Evolutionary conservation across 1,139 yeast species (phyloP).

Genomic region (Pichia sp.): DNA sequence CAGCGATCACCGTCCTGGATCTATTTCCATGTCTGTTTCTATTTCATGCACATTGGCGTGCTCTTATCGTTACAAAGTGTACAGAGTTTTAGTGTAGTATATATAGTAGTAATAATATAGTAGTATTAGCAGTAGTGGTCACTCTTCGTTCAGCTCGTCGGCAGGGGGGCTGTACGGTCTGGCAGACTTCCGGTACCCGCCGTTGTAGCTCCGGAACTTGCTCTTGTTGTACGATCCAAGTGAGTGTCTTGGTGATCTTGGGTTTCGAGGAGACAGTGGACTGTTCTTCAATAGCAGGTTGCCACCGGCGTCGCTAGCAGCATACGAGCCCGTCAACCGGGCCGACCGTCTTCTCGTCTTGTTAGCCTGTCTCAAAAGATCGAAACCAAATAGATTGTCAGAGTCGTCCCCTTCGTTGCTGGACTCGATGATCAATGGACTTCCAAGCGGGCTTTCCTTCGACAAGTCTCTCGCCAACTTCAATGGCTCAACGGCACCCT

Average conservation of each 20-base stretch:
- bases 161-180: conserved; percentile 7
- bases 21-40: too few relatives aligned
- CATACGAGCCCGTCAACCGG: conserved; percentile 17
- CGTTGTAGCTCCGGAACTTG: conserved; percentile 14
- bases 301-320: conserved; percentile 16
- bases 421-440: conserved; percentile 12
- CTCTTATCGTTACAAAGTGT: too few relatives aligned
- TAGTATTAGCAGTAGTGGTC: too few relatives aligned
- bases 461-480: conserved; percentile 19
- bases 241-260: conserved; percentile 21
- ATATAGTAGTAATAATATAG: too few relatives aligned
- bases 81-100: too few relatives aligned
- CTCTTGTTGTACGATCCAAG: conserved; percentile 8
- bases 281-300: conserved; percentile 17
- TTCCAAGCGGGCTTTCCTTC: conserved; percentile 4
- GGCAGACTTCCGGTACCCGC: conserved; percentile 5
- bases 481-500: conserved; percentile 18
- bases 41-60: too few relatives aligned
- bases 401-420: conserved; percentile 13
- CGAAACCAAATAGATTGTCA: conserved; percentile 22
- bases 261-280: conserved; percentile 28
- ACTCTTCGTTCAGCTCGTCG: background rate
- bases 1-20: too few relatives aligned
- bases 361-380: conserved; percentile 20
- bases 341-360: conserved; percentile 19